Conservation (phyloP, 2,329 filamentous ascomycete species). For the Periconia sp. region DNA sequence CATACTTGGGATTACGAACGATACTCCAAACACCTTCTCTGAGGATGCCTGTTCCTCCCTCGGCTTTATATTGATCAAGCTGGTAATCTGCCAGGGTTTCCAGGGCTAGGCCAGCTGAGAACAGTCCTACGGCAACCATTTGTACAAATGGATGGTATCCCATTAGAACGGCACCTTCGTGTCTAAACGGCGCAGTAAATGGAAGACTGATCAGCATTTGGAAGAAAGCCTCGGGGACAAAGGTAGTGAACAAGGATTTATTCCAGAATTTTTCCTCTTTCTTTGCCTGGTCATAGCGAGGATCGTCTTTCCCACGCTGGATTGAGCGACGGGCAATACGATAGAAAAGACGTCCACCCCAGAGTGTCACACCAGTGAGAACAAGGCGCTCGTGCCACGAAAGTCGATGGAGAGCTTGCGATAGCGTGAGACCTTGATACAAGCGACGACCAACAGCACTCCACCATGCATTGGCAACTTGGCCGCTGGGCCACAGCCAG, state of each 20-base stretch:
- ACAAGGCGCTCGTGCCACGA: slow-evolving; percentile 59
- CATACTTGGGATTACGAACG: slow-evolving; percentile 64
- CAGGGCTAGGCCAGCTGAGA: slow-evolving; percentile 58
- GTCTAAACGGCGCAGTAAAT: slow-evolving; percentile 59
- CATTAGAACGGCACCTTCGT: slow-evolving; percentile 41
- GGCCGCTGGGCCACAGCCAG: slow-evolving; percentile 59
- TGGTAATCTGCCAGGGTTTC: slow-evolving; percentile 61
- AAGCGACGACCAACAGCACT: slow-evolving; percentile 58
- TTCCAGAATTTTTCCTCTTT: slow-evolving; percentile 60
- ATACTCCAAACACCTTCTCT: slow-evolving; percentile 64
- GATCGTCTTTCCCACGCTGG: slow-evolving; percentile 57
- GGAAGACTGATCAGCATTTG: slow-evolving; percentile 60
- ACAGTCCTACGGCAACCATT: slow-evolving; percentile 55
- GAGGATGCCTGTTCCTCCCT: slow-evolving; percentile 47
- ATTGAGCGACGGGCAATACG: slow-evolving; percentile 54
- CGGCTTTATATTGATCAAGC: slow-evolving; percentile 53
- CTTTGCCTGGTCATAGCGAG: slow-evolving; percentile 57
- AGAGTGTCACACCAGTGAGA: slow-evolving; percentile 58
- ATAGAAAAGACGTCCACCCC: slow-evolving; percentile 60
- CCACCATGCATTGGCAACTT: slow-evolving; percentile 63
- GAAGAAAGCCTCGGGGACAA: slow-evolving; percentile 60
- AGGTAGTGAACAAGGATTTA: slow-evolving; percentile 55
- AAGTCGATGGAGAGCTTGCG: slow-evolving; percentile 51
- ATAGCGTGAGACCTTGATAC: slow-evolving; percentile 49
- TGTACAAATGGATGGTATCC: slow-evolving; percentile 41